Base-by-base conservation (phyloP, 108 stramenopile species). In the Skeletonema potamos region DNA sequence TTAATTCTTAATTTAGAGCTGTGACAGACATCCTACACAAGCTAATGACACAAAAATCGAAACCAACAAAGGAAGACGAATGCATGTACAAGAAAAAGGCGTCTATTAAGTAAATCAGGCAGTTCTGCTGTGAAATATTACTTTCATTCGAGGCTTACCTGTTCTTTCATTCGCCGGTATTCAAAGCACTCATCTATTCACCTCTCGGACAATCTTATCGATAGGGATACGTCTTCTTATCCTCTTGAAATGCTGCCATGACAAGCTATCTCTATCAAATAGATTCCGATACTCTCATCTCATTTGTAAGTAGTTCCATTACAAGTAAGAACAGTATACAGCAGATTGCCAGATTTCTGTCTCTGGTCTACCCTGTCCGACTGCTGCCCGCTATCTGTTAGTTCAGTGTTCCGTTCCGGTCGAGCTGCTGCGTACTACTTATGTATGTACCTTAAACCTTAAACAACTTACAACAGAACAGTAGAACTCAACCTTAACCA, bases 231-330 rank as follows among this genome's bases (percentile, higher is more conserved):
- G 51, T 61, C 44, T 81, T 81, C 1, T 76, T 77, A 68, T 74
- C 64, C 67, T 84, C 84, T 43, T 66, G 72, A 77, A 82, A 78
- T 26, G 75, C 74, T 41, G 77, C 72, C 18, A 0, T 24, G 48
- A 20, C 22, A 22, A n/a, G 48, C 48, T 20, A 51, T 51, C 18
- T 44, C 5, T 55, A 33, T 66, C 72, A 34, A 84, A 67, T 33
- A 84, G 30, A 43, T 84, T 73, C 59, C 81, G 62, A 33, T 3
- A 62, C 36, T 18, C 34, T 72, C 71, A 72, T 64, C 29, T 61
- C 62, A 27, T 72, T 55, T 13, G 71, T 62, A 46, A 72, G 18
- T 3, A 6, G n/a, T 6, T 6, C 4, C 44, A 18, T 46, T 2
- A 13, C 7, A 6, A 7, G 34, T 4, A 6, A 6, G 44, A 18